These are phyloP conservation scores for Cercospora sp. DNA, from an alignment of 2,329 filamentous ascomycete species.

Conservation along the genomic window DNA sequence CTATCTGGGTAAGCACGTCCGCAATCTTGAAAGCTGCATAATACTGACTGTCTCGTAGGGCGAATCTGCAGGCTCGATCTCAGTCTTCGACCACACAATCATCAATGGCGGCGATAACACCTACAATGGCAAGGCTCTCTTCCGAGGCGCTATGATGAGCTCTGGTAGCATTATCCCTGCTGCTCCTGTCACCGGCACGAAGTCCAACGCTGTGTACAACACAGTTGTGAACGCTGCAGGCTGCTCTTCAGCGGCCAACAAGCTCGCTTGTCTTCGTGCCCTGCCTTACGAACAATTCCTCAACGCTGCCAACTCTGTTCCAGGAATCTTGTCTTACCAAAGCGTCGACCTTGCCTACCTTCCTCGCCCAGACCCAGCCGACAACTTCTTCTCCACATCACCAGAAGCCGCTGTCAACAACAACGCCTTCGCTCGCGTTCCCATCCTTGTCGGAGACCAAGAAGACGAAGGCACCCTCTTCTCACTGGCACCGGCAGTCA, in stretches of 20 bases:
- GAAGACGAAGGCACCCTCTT: conserved; percentile 64
- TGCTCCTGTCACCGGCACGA: conserved; percentile 39
- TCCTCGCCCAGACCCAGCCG: conserved; percentile 65
- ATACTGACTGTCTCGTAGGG: conserved; percentile 37
- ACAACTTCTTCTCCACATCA: conserved; percentile 60
- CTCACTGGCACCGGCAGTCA: conserved; percentile 62
- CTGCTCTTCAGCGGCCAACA: conserved; percentile 32
- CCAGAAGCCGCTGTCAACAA: conserved; percentile 58
- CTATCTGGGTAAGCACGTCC: conserved; percentile 62
- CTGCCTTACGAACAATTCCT: conserved; percentile 46
- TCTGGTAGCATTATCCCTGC: conserved; percentile 65
- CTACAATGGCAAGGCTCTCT: conserved; percentile 73
- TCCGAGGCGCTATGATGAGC: conserved; percentile 77
- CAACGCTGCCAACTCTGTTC: conserved; percentile 68
- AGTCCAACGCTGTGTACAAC: conserved; percentile 27
- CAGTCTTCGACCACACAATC: conserved; percentile 73
- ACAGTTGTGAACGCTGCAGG: conserved; percentile 16
- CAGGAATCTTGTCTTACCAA: conserved; percentile 64
- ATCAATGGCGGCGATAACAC: conserved; percentile 71
- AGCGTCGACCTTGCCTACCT: conserved; percentile 69
- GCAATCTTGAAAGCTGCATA: not conserved
- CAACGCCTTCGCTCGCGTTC: conserved; percentile 43
- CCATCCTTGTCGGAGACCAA: conserved; percentile 68
- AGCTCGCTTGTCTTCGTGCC: conserved; percentile 21
- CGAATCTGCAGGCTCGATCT: conserved; percentile 55